Evolutionary conservation across 2,329 filamentous ascomycete species (phyloP), one percentile per base, ranked within the genome.

Genomic region (Colletotrichum tanaceti): DNA sequence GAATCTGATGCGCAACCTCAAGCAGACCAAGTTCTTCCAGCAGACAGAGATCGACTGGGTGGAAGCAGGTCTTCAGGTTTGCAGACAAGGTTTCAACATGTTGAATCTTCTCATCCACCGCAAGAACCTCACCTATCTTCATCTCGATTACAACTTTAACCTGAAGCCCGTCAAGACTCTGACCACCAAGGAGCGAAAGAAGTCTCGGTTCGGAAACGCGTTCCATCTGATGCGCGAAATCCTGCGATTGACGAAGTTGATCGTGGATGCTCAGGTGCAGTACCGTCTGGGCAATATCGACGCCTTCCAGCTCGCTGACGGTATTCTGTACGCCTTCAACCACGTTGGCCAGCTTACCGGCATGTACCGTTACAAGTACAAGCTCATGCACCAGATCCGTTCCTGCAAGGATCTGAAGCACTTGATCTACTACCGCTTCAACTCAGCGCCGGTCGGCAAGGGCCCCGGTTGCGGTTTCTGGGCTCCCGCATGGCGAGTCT

Each of bases 331-430:
- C 75, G 97, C 96, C 20, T 99, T 99, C 84, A 99, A 99, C 81
- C 96, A 99, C 74, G 96, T 99, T 65, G 96, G 96, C 71, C 97
- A 99, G 80, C 85, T 99, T 70, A 99, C 96, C 18, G 96, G 96
- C 78, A 99, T 99, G 96, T 99, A 99, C 82, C 92, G 96, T 70
- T 99, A 99, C 87, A 99, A 99, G 86, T 99, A 99, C 85, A 99
- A 99, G 86, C 86, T 99, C 65, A 99, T 99, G 96, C 96, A 99
- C 79, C 96, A 99, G 80, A 99, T 99, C 75, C 93, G 96, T 74
- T 97, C 96, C 0, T 99, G 96, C 85, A 99, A 99, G 81, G 96
- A 99, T 81, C 80, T 99, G 77, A 99, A 99, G 87, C 96, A 99
- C 87, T 83, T 99, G 71, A 98, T 99, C 73, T 99, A 99, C 83